Percentiles rank a stretch among this genome's conserved stretches.
Evolutionary conservation across 139 green algal species (phyloP).

Genomic region (Volvox reticuliferus): DNA sequence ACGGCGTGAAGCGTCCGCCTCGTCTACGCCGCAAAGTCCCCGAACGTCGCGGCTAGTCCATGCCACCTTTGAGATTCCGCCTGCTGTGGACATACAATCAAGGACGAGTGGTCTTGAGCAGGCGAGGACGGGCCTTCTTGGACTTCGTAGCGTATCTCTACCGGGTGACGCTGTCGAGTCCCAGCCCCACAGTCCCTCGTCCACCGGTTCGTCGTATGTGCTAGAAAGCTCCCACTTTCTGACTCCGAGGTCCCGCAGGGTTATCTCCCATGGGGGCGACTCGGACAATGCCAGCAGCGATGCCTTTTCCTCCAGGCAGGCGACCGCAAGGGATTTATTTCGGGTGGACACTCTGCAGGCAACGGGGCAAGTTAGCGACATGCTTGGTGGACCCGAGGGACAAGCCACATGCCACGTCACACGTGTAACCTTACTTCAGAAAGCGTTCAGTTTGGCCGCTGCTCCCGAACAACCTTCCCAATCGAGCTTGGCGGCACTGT

Average conservation of each 20-base stretch:
- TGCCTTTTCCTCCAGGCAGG: not conserved
- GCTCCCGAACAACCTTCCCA: not conserved
- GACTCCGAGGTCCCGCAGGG: not conserved
- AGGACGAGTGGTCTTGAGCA: not conserved
- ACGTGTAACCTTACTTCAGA: not conserved
- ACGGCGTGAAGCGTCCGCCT: not conserved
- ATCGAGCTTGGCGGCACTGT: not conserved
- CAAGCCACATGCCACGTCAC: not conserved
- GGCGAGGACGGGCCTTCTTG: not conserved
- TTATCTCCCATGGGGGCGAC: not conserved
- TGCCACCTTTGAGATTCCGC: not conserved
- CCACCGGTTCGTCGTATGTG: not conserved
- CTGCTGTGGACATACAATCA: not conserved
- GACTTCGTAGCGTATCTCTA: not conserved
- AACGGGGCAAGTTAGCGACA: too few relatives aligned
- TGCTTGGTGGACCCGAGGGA: not conserved
- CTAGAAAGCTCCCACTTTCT: not conserved
- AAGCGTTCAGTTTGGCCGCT: not conserved
- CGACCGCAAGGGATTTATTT: not conserved
- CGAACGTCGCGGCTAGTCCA: slow-evolving; percentile 7
- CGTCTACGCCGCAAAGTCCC: not conserved
- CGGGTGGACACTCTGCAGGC: not conserved
- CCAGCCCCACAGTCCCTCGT: not conserved
- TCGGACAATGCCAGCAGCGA: not conserved
- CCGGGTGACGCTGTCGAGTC: not conserved